phyloP scores from a whole-genome alignment of 257 asterid species.

The Thymus quinquecostatus region DNA sequence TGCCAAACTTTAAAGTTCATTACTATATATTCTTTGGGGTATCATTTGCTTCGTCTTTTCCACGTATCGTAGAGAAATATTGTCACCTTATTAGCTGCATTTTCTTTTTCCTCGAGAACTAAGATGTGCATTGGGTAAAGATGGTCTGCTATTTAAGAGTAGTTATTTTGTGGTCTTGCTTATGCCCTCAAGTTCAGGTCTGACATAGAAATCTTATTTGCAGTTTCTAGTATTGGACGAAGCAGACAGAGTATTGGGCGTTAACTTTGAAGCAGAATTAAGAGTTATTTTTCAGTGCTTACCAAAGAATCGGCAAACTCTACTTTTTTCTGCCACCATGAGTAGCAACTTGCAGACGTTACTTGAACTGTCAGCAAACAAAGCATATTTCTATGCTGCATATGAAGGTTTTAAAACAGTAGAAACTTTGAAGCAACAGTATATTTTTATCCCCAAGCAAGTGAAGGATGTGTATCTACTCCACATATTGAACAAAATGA shows the following conservation, averaged over 20 bases:
- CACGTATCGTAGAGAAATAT: neutral
- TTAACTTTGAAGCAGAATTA: constrained; percentile 83
- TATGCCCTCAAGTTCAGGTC: constrained; percentile 18
- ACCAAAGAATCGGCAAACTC: constrained; percentile 88
- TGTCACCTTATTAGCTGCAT: constrained; percentile 2
- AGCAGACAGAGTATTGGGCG: constrained; percentile 93
- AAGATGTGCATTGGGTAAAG: neutral
- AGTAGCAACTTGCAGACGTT: constrained; percentile 72
- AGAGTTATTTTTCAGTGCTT: constrained; percentile 81
- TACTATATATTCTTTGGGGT: constrained; percentile 3
- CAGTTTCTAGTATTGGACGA: constrained; percentile 97
- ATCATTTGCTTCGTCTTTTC: neutral
- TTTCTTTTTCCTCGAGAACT: neutral
- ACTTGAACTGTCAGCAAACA: constrained; percentile 85
- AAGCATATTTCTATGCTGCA: constrained; percentile 83
- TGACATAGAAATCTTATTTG: constrained; percentile 33
- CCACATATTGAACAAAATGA: constrained; percentile 65
- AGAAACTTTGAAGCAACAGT: constrained; percentile 83
- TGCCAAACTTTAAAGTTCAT: neutral
- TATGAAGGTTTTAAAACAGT: constrained; percentile 90
- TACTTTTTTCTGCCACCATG: constrained; percentile 95
- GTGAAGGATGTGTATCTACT: constrained; percentile 88
- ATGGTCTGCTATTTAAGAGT: neutral
- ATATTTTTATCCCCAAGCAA: constrained; percentile 64
- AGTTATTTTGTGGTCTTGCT: constrained; percentile 9